Conservation (phyloP, 164 flowering plant genomes). For the Litsea cubeba region DNA sequence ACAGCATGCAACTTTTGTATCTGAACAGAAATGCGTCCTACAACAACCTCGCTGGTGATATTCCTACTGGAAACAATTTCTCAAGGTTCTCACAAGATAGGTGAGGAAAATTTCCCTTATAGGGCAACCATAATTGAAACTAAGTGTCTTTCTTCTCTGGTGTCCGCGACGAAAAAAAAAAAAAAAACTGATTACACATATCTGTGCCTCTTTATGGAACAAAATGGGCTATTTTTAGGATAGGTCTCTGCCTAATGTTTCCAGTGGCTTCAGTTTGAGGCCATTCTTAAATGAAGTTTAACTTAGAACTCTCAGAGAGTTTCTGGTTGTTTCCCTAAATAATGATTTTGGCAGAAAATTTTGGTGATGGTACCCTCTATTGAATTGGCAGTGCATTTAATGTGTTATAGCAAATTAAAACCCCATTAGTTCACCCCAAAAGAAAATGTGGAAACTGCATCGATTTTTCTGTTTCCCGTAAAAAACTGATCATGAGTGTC, state of each 20-base stretch:
- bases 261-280: too few species aligned
- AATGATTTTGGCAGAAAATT: neutral
- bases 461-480: neutral
- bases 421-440: neutral
- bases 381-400: neutral
- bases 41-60: slow-evolving; percentile 68
- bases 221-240: too few species aligned
- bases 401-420: neutral
- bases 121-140: too few species aligned
- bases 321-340: neutral
- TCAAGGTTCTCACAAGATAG: slow-evolving; percentile 79
- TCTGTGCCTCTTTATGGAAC: too few species aligned
- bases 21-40: slow-evolving; percentile 77
- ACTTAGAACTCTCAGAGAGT: neutral
- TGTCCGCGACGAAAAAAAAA: too few species aligned
- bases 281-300: too few species aligned
- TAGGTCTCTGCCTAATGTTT: too few species aligned
- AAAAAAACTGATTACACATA: too few species aligned
- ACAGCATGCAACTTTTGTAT: neutral
- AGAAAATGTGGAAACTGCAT: neutral
- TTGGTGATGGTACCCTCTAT: neutral
- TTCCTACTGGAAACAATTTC: slow-evolving; percentile 79
- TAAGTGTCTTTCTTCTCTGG: too few species aligned
- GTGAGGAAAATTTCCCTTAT: slow-evolving; percentile 20
- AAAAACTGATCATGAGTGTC: neutral